Base-by-base conservation (phyloP, 805 yeast genomes). In the Kluyveromyces aestuarii region DNA sequence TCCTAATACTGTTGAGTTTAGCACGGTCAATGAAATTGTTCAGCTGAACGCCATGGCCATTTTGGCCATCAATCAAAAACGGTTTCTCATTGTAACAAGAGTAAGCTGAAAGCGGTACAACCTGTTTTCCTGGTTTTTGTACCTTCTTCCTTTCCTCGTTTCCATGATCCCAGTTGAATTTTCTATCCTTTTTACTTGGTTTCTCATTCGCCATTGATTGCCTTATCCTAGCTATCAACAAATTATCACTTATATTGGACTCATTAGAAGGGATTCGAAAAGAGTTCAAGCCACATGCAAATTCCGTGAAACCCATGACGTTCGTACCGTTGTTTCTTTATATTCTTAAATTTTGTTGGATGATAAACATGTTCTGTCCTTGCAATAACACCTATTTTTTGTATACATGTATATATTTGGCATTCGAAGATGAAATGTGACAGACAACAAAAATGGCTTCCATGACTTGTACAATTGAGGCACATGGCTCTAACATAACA, bases 1-100 rank as follows among this genome's bases (percentile, higher is more conserved):
- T 68, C 8, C 75, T 66, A 30, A 79, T 66, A 36, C 49, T 48
- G 16, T 46, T 48, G 16, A 53, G 37, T n/a, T 45, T 47, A 25
- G 39, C 35, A 7, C 36, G 21, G 25, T 43, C 45, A 6, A 43
- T 7, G 33, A 43, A 14, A 18, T 36, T 43, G 16, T 7, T 18
- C 8, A 27, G 10, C 10, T 8, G n/a, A 21, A 21, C 7, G 18
- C 33, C 39, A 27, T 14, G 30, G 7, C 27, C 17, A 17, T 35
- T 16, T 8, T 41, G 19, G 6, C 19, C 19, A 35, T 35, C 36
- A 16, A 18, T 16, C 8, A 43, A 17, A 25, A 43, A 33, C 8
- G 66, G 64, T 6, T 45, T 40, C 27, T 56, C 61, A 19, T 52
- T 51, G 35, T 46, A 41, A 2, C 59, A 56, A 37, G 55, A 51